phyloP scores from a whole-genome alignment of 208 protist genomes.

The Crithidia acanthocephali region DNA sequence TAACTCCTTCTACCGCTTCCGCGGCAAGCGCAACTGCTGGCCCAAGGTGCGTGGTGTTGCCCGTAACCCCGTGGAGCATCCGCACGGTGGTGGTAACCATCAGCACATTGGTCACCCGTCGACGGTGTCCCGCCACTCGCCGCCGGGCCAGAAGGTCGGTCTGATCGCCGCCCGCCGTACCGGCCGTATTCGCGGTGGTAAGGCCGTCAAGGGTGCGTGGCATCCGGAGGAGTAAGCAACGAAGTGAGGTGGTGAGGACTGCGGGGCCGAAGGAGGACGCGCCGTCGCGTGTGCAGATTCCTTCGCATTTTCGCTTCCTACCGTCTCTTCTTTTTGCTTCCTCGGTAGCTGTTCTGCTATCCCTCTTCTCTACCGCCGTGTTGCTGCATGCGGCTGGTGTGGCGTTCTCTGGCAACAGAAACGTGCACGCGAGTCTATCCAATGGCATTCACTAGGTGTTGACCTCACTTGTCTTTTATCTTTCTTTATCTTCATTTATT shows the following conservation, averaged over 20 bases:
- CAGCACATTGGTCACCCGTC: conserved; percentile 99
- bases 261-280: background rate
- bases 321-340: background rate
- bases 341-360: too few species aligned
- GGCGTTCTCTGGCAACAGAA: too few species aligned
- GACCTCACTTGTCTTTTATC: background rate
- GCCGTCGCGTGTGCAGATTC: background rate
- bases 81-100: conserved; percentile 99
- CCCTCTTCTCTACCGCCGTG: too few species aligned
- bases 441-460: background rate
- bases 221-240: conserved; percentile 83
- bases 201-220: conserved; percentile 88
- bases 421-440: too few species aligned
- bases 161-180: conserved; percentile 99
- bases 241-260: too few species aligned
- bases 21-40: conserved; percentile 99
- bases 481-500: background rate
- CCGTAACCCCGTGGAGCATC: conserved; percentile 99
- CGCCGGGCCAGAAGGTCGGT: conserved; percentile 98
- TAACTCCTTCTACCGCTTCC: conserved; percentile 98
- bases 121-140: conserved; percentile 90
- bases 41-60: conserved; percentile 98
- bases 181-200: conserved; percentile 94
- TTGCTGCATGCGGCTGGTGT: too few species aligned
- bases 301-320: background rate